Percentiles rank a stretch among this genome's conserved stretches.
phyloP scores from a whole-genome alignment of 805 yeast genomes.

The Ogataea nitratoaversa region DNA sequence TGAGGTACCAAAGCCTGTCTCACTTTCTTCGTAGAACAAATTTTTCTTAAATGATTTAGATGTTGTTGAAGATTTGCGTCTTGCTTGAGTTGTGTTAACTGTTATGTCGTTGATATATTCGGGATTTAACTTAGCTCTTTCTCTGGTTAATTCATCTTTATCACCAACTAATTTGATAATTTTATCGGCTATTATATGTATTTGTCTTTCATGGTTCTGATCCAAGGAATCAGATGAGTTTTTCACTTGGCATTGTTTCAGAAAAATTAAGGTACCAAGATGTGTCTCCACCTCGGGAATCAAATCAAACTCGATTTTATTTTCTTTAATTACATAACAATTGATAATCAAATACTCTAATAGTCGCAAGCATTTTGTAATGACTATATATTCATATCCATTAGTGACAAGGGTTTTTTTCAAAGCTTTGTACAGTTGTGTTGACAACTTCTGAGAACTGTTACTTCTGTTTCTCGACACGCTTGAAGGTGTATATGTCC shows the following conservation, averaged over 20 bases:
- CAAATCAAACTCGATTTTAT: conserved; percentile 19
- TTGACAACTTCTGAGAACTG: neutral
- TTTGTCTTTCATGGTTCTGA: conserved; percentile 21
- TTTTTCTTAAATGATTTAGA: conserved; percentile 1
- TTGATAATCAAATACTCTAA: conserved; percentile 25
- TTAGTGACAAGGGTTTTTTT: conserved; percentile 25
- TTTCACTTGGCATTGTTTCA: conserved; percentile 13
- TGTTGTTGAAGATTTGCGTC: neutral
- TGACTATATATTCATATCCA: conserved; percentile 27
- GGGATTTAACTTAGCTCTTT: conserved; percentile 19
- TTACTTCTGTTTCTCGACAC: neutral
- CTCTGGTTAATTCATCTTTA: conserved; percentile 8
- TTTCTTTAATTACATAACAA: conserved; percentile 17
- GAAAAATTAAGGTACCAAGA: conserved; percentile 9
- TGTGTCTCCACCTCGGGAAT: conserved; percentile 13
- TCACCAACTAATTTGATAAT: conserved; percentile 14
- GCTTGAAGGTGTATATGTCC: neutral
- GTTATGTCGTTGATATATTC: conserved; percentile 1
- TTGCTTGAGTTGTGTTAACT: neutral
- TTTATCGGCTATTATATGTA: conserved; percentile 13
- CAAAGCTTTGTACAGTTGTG: conserved; percentile 12
- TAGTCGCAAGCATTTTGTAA: conserved; percentile 24
- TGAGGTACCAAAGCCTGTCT: conserved; percentile 7
- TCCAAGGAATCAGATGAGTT: conserved; percentile 21
- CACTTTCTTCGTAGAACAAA: conserved; percentile 17